These are phyloP conservation scores for Schizochytrium sp. DNA, from an alignment of 108 stramenopile genomes.

Conservation along the genomic window DNA sequence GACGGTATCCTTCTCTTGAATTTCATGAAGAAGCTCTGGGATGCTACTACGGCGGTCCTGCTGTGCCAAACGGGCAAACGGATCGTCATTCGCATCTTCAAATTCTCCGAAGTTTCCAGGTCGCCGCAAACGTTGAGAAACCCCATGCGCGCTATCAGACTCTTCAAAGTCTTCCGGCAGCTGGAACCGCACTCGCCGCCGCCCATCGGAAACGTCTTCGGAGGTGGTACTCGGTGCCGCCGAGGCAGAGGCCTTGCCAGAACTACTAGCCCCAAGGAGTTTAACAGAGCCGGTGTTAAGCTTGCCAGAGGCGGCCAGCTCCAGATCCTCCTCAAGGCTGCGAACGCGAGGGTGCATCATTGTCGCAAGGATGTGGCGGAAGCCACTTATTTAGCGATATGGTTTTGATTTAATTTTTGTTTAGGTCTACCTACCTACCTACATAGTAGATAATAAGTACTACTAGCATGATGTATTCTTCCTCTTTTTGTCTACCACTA, in stretches of 20 bases:
- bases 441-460: no score
- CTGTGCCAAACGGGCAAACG: neutral
- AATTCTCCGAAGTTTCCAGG: neutral
- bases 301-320: neutral
- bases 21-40: neutral
- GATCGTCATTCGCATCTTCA: neutral
- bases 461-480: no score
- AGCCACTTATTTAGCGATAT: neutral
- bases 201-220: neutral
- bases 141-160: neutral
- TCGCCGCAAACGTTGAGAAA: neutral
- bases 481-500: no score
- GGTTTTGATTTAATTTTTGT: neutral
- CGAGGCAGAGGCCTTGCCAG: neutral
- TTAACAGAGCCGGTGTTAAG: neutral
- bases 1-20: neutral
- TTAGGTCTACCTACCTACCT: neutral
- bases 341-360: conserved; percentile 18
- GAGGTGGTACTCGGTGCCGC: no score
- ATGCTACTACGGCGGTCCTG: neutral
- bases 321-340: conserved; percentile 27
- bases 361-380: neutral
- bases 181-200: conserved; percentile 44
- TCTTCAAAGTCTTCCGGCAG: conserved; percentile 30
- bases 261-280: neutral